These are phyloP conservation scores for Purshia tridentata DNA, from an alignment of 306 rosid genomes.

Conservation along the genomic window DNA sequence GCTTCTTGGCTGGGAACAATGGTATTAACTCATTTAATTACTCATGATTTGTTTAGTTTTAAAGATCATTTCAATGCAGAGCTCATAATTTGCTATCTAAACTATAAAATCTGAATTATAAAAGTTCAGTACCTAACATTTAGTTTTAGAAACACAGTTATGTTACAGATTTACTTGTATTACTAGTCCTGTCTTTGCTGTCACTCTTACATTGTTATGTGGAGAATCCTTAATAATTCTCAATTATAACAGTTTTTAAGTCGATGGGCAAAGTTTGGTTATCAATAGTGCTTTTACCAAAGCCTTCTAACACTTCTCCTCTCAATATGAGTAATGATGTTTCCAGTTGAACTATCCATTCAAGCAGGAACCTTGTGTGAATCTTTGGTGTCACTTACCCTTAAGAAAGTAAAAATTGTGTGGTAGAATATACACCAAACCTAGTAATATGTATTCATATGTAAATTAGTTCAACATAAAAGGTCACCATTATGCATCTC, in stretches of 20 bases:
- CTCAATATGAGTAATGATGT: too few species aligned
- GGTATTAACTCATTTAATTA: slow-evolving; percentile 34
- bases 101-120: background rate
- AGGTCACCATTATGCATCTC: background rate
- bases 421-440: background rate
- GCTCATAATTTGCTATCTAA: background rate
- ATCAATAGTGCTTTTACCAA: too few species aligned
- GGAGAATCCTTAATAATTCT: too few species aligned
- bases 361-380: background rate
- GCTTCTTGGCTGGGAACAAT: slow-evolving; percentile 65
- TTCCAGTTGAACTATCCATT: too few species aligned
- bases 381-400: background rate
- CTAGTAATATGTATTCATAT: background rate
- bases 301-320: too few species aligned
- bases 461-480: background rate
- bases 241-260: too few species aligned
- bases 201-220: too few species aligned
- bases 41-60: background rate
- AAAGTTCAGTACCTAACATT: background rate
- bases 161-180: too few species aligned
- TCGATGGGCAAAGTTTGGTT: too few species aligned
- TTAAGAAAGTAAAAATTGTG: background rate
- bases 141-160: too few species aligned
- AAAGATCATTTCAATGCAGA: background rate
- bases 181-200: too few species aligned